These are phyloP conservation scores for Pleoardoris graminearum DNA, from an alignment of 2,329 filamentous ascomycete genomes.

Conservation along the genomic window DNA sequence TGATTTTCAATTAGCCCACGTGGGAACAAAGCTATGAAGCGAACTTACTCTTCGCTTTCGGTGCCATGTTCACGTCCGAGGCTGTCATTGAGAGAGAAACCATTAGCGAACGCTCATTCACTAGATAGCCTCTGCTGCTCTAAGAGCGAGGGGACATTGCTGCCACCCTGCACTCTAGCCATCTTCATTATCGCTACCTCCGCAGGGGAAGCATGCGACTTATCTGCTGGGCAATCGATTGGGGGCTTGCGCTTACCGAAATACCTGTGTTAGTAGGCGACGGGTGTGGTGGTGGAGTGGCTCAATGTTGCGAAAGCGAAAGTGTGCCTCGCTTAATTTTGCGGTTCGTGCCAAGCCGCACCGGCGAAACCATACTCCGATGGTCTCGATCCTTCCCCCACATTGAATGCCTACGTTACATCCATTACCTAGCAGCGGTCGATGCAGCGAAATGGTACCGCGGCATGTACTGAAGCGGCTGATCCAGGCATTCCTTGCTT, in stretches of 20 bases:
- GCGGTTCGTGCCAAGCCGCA: conserved; percentile 1
- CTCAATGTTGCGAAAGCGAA: conserved; percentile 24
- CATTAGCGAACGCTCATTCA: conserved; percentile 83
- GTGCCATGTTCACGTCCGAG: conserved; percentile 61
- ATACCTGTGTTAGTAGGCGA: conserved; percentile 37
- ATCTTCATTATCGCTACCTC: conserved; percentile 41
- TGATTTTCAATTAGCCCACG: too few species aligned
- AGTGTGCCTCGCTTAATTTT: conserved; percentile 25
- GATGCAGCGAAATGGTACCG: background rate
- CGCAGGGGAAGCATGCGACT: conserved; percentile 36
- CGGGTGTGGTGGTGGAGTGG: conserved; percentile 33
- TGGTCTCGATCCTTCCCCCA: conserved; percentile 3
- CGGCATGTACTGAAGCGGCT: conserved; percentile 16
- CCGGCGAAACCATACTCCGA: conserved; percentile 21
- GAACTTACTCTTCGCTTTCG: conserved; percentile 99
- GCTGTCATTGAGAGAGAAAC: conserved; percentile 99
- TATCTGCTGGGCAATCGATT: conserved; percentile 38
- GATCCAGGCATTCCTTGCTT: conserved; percentile 57
- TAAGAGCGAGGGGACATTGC: conserved; percentile 45
- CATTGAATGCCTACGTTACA: background rate
- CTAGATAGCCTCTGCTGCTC: conserved; percentile 57
- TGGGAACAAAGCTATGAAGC: too few species aligned
- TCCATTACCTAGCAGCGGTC: background rate
- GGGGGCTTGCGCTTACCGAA: conserved; percentile 42
- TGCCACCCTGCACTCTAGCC: conserved; percentile 45